A percentile compares a stretch with the other conserved stretches of the same genome.
Conservation (phyloP, 202 grass and related monocot species). For the Brachypodium distachyon region DNA sequence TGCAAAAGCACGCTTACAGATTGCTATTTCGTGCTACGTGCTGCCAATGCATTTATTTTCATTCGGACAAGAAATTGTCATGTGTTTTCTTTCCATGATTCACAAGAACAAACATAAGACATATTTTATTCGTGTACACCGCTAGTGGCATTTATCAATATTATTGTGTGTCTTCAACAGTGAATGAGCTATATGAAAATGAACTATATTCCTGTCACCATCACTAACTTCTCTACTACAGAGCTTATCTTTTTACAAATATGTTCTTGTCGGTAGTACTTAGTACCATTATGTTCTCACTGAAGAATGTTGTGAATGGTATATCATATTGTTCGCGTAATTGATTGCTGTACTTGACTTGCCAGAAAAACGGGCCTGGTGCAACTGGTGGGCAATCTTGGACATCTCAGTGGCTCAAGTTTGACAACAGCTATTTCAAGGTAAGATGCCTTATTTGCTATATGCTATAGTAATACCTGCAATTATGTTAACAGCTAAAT, state of each 20-base stretch:
- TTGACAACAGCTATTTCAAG: conserved; percentile 95
- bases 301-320: background rate
- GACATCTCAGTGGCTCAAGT: conserved; percentile 93
- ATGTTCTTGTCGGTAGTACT: background rate
- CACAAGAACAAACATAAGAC: background rate
- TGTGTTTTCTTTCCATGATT: background rate
- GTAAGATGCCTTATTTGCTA: conserved; percentile 18
- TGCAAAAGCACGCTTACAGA: background rate
- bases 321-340: background rate
- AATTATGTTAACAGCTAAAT: background rate
- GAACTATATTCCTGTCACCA: background rate
- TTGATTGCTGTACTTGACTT: conserved; percentile 8
- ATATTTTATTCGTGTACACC: background rate
- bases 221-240: background rate
- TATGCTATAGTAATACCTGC: background rate
- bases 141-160: background rate
- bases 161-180: background rate
- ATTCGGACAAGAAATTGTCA: background rate
- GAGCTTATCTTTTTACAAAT: background rate
- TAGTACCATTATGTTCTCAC: background rate
- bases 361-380: conserved; percentile 92
- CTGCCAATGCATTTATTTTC: background rate
- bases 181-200: background rate
- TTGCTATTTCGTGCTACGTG: background rate
- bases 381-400: conserved; percentile 90